A percentile compares a stretch with the other conserved stretches of the same genome.
Conservation (phyloP, 2,329 filamentous ascomycete genomes). For the Colletotrichum noveboracense region DNA sequence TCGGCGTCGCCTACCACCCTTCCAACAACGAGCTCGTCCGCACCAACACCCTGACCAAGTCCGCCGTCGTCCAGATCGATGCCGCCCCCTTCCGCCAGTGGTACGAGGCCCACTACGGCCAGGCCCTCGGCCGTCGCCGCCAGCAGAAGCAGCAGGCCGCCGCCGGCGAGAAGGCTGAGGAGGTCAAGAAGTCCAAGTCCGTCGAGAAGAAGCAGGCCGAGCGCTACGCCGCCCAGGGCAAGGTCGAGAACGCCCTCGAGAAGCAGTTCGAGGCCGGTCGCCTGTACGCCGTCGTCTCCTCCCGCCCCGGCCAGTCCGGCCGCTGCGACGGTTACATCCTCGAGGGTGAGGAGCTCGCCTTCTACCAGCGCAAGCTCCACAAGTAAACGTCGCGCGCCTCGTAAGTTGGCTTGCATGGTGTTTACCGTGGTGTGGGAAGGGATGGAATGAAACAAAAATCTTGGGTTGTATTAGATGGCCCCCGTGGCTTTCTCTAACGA, state of each 20-base stretch:
- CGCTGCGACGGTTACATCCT: constrained; percentile 97
- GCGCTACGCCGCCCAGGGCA: constrained; percentile 81
- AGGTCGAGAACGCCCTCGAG: constrained; percentile 92
- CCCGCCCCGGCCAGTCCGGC: constrained; percentile 94
- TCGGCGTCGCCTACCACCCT: constrained; percentile 97
- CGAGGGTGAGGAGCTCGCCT: constrained; percentile 98
- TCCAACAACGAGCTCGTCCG: constrained; percentile 99
- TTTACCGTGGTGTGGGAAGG: not conserved
- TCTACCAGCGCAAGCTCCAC: constrained; percentile 99
- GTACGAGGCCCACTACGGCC: constrained; percentile 99
- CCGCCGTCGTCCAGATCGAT: constrained; percentile 98
- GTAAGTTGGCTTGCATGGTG: not conserved
- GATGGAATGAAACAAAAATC: not conserved
- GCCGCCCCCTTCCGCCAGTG: constrained; percentile 99
- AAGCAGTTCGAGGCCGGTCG: constrained; percentile 99
- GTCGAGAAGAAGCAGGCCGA: constrained; percentile 97
- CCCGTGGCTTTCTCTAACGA: not conserved
- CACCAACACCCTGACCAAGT: constrained; percentile 99
- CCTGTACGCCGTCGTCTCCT: constrained; percentile 91
- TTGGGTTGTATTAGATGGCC: not conserved
- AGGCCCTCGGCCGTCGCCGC: constrained; percentile 85
- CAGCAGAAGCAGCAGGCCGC: constrained; percentile 75
- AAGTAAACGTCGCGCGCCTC: constrained; percentile 69
- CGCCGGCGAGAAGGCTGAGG: constrained; percentile 66
- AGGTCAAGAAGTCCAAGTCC: constrained; percentile 91